Evolutionary conservation across 768 basidiomycete species (phyloP), one percentile per base, ranked within the genome.

Genomic region (Panaeolus cyanescens): DNA sequence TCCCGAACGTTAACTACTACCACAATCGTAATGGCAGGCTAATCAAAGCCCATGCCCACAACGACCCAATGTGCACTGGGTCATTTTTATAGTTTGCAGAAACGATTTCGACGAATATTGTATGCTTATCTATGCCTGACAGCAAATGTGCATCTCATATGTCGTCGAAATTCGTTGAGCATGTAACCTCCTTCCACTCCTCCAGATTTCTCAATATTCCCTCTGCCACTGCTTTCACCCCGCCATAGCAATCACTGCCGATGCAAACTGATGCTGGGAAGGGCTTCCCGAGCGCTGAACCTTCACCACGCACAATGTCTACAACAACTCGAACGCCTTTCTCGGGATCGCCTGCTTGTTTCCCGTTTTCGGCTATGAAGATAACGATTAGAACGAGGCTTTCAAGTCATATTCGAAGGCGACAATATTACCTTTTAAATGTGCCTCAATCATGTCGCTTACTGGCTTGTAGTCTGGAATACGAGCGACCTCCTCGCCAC

Each of bases 241-340:
- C 61, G 8, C 40, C 56, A 22, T 60, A 67, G 56, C 59, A 64
- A 36, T 69, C 66, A 13, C 7, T 39, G 2, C 68, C 68, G 5
- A 71, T 37, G 3, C 58, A 32, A 40, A 83, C 72, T 37, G 72
- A 76, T 32, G 73, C 62, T 2, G 81, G 80, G 72, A 76, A 76
- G 30, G 69, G 64, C 63, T 69, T 77, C 1, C 77, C 81, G 7
- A 58, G 58, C 0, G 80, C 79, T 25, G 65, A 62, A 25, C 81
- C 80, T 62, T 82, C 80, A 17, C 79, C 78, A 22, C 76, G 70
- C 17, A 83, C 64, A 4, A 72, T 65, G 56, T 75, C 74, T 2
- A 70, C 64, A 15, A 75, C 58, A 7, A 66, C 63, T 7, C 64
- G 57, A 31, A 69, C 70, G 1, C 69, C 73, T 60, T 70, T 72